phyloP scores from a whole-genome alignment of 2,329 filamentous ascomycete genomes.

The Botryosphaeria dothidea region DNA sequence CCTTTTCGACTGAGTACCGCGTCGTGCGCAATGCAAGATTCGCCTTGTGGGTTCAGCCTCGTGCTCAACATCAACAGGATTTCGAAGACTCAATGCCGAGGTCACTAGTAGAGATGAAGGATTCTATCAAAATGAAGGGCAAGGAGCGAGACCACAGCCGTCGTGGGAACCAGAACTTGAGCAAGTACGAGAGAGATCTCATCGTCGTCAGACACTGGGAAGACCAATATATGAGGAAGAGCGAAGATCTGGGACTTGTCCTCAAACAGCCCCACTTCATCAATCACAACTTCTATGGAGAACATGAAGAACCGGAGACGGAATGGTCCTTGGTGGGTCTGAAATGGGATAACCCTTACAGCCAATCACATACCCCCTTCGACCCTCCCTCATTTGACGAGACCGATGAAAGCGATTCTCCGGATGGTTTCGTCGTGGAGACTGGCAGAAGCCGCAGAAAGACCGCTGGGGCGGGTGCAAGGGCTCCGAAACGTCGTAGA shows the following conservation, averaged over 20 bases:
- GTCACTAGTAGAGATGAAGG: constrained; percentile 16
- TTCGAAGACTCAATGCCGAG: constrained; percentile 14
- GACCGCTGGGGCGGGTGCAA: neutral
- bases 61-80: constrained; percentile 11
- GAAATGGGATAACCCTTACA: neutral
- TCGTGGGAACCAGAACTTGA: constrained; percentile 2
- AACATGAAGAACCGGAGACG: neutral
- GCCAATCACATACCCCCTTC: neutral
- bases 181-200: constrained; percentile 16
- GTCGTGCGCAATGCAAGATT: constrained; percentile 14
- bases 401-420: neutral
- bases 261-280: constrained; percentile 18
- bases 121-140: constrained; percentile 12
- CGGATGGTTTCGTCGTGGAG: neutral
- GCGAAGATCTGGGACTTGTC: neutral
- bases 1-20: constrained; percentile 47
- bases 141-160: constrained; percentile 15
- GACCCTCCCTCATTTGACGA: constrained; percentile 10
- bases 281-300: constrained; percentile 16
- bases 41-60: constrained; percentile 3
- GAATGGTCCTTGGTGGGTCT: neutral
- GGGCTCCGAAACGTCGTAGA: constrained; percentile 3
- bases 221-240: constrained; percentile 6
- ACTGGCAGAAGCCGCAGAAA: neutral
- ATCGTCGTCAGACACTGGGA: constrained; percentile 16